Evolutionary conservation across 768 basidiomycete species (phyloP).

Genomic region (Mycena crocata): DNA sequence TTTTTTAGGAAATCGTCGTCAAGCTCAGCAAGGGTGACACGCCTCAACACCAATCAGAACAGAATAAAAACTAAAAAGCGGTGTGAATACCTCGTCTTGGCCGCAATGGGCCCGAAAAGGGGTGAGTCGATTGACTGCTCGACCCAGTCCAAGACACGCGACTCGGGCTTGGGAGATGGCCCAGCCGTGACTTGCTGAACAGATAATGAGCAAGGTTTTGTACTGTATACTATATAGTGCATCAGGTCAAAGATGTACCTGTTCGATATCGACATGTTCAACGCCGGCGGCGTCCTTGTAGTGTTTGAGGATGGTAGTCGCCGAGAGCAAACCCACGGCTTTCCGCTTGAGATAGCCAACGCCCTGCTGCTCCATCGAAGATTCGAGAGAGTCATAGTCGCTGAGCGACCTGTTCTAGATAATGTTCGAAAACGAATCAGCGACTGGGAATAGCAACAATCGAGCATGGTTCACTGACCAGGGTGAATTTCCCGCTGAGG

Average conservation of each 20-base stretch:
- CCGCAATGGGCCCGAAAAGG: slow-evolving; percentile 54
- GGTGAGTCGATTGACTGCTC: slow-evolving; percentile 48
- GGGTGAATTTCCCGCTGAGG: slow-evolving; percentile 12
- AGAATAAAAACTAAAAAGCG: neutral
- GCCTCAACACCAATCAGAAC: neutral
- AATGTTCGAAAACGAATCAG: neutral
- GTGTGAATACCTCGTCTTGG: slow-evolving; percentile 3
- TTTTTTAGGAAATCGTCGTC: slow-evolving; percentile 12
- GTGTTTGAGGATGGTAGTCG: slow-evolving; percentile 57
- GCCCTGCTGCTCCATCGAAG: slow-evolving; percentile 61
- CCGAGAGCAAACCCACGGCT: slow-evolving; percentile 48
- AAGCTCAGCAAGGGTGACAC: slow-evolving; percentile 1
- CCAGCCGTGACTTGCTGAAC: neutral
- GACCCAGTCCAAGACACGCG: slow-evolving; percentile 52
- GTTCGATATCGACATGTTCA: slow-evolving; percentile 52
- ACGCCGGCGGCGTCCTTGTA: slow-evolving; percentile 52
- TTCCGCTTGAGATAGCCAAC: slow-evolving; percentile 60
- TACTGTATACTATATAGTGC: neutral
- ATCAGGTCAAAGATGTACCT: slow-evolving; percentile 29
- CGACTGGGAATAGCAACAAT: neutral
- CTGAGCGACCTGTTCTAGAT: slow-evolving; percentile 60
- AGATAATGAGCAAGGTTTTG: too few relatives aligned
- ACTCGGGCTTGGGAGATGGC: slow-evolving; percentile 42
- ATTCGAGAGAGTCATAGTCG: slow-evolving; percentile 48
- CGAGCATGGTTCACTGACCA: neutral